Conservation (phyloP, 805 yeast species). For the Candida sanyiensis region DNA sequence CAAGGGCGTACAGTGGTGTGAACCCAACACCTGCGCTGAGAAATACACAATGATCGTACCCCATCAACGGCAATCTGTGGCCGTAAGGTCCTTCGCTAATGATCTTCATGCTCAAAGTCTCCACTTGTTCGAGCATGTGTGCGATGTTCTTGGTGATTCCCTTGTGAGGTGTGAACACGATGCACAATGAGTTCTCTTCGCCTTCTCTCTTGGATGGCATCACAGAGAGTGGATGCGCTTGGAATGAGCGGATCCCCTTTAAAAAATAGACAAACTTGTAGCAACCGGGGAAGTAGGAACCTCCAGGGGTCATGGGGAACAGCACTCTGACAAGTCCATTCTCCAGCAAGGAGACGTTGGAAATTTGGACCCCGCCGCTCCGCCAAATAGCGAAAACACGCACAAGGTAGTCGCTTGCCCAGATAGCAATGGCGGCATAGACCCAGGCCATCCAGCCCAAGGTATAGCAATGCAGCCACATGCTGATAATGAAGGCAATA, state of each 20-base stretch:
- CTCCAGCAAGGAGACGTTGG: conserved; percentile 29
- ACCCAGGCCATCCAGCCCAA: conserved; percentile 46
- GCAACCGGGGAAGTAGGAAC: conserved; percentile 44
- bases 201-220: conserved; percentile 35
- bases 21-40: conserved; percentile 52
- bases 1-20: conserved; percentile 45
- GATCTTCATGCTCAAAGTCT: conserved; percentile 31
- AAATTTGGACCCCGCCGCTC: conserved; percentile 56
- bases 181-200: conserved; percentile 27
- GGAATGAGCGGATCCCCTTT: conserved; percentile 35
- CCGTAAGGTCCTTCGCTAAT: conserved; percentile 64
- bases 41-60: conserved; percentile 34
- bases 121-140: conserved; percentile 26
- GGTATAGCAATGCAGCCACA: conserved; percentile 54
- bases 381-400: conserved; percentile 48
- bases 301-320: conserved; percentile 36
- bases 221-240: conserved; percentile 70
- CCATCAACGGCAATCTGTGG: conserved; percentile 31
- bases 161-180: conserved; percentile 44
- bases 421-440: conserved; percentile 53
- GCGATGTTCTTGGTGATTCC: conserved; percentile 50
- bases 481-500: conserved; percentile 43
- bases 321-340: conserved; percentile 36
- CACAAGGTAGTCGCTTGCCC: conserved; percentile 62
- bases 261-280: conserved; percentile 54